Conservation (phyloP, 1,139 yeast species). For the Tardiomyces blankii region DNA sequence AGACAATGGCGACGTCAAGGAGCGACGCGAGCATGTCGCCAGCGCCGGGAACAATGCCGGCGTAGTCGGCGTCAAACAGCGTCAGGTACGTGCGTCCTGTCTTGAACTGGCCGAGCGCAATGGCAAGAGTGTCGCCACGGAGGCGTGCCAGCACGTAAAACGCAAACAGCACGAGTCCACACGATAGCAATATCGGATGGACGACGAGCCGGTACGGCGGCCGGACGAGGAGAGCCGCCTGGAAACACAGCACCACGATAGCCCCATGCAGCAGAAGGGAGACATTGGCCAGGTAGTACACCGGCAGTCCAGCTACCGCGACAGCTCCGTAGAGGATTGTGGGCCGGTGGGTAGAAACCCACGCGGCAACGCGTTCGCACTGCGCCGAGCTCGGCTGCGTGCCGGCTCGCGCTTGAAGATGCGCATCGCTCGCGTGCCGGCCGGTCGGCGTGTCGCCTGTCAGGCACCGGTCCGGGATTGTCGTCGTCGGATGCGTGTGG, state of each 20-base stretch:
- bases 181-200: constrained; percentile 63
- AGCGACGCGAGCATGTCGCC: constrained; percentile 63
- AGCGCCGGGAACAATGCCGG: constrained; percentile 55
- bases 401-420: not conserved
- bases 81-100: constrained; percentile 59
- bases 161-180: constrained; percentile 47
- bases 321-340: constrained; percentile 40
- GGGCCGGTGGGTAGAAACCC: constrained; percentile 40
- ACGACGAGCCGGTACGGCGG: constrained; percentile 38
- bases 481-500: not conserved
- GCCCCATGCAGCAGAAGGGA: constrained; percentile 54
- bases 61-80: constrained; percentile 35
- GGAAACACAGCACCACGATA: constrained; percentile 46
- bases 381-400: not conserved
- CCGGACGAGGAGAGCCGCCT: constrained; percentile 40
- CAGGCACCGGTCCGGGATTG: not conserved
- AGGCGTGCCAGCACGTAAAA: constrained; percentile 45
- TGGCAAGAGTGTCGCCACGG: constrained; percentile 36
- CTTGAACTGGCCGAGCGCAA: constrained; percentile 47
- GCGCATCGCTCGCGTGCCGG: not conserved
- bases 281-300: constrained; percentile 35
- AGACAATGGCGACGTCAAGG: constrained; percentile 68
- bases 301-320: constrained; percentile 38
- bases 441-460: not conserved
- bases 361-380: constrained; percentile 25